Evolutionary conservation across 108 stramenopile genomes (phyloP), one percentile per base, ranked within the genome.

Genomic region (Cyclotella sp.): DNA sequence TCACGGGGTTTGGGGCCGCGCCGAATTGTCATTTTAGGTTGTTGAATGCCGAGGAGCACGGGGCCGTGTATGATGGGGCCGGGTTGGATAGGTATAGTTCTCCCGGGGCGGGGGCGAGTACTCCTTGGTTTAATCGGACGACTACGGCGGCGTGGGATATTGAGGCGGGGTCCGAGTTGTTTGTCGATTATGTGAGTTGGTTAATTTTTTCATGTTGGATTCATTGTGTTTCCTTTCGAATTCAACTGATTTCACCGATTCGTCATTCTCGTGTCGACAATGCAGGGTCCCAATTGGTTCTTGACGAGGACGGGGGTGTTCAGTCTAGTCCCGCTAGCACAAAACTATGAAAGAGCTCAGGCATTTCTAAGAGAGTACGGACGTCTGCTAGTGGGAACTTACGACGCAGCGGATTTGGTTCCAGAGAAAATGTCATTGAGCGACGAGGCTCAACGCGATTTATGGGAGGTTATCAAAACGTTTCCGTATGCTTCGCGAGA

Each of bases 141-240:
- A 76, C 73, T 26, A 76, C 73, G 3, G 83, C 83, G 0, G 40
- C 64, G 9, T 70, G 74, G 60, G 91, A 93, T 61, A 91, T 95
- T 43, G 58, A 62, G 59, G 84, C 70, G 55, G 92, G 89, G 1
- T 89, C 89, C 18, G 95, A 95, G 79, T 87, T 95, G 39, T 88
- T 86, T 30, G 76, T 93, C 5, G 85, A 95, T 68, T 95, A 95
- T 70, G 34, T 34, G 34, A 34, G 34, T 34, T 34, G n/a, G n/a
- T n/a, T n/a, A n/a, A n/a, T n/a, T n/a, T n/a, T n/a, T n/a, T n/a
- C n/a, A n/a, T n/a, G n/a, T n/a, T n/a, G n/a, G n/a, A n/a, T n/a
- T n/a, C n/a, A n/a, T n/a, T n/a, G n/a, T n/a, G n/a, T n/a, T n/a
- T n/a, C n/a, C n/a, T n/a, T n/a, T n/a, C n/a, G n/a, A n/a, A n/a